phyloP scores from a whole-genome alignment of 305 asterid species.

The Ajuga reptans region DNA sequence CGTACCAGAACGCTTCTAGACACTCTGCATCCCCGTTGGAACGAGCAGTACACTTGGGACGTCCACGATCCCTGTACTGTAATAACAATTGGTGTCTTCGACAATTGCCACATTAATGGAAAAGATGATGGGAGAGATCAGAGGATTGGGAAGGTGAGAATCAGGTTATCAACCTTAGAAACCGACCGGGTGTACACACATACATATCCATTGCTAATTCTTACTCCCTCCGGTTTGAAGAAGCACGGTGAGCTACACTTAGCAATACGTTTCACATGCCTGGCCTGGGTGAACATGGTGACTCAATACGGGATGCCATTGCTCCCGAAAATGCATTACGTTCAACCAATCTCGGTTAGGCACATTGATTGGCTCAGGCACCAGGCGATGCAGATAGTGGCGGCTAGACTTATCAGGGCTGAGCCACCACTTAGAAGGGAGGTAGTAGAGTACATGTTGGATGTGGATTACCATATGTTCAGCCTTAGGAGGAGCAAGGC shows the following conservation, averaged over 20 bases:
- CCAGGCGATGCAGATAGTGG: constrained; percentile 81
- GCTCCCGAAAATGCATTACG: constrained; percentile 88
- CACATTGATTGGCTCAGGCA: constrained; percentile 90
- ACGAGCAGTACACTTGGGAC: constrained; percentile 97
- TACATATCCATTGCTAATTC: constrained; percentile 63
- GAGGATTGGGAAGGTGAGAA: constrained; percentile 81
- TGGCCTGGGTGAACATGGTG: constrained; percentile 82
- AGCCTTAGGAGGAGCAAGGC: constrained; percentile 95
- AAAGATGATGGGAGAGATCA: constrained; percentile 56
- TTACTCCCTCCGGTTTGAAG: constrained; percentile 64
- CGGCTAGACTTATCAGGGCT: constrained; percentile 51
- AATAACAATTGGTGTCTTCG: constrained; percentile 83
- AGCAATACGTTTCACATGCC: constrained; percentile 84
- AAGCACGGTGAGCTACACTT: constrained; percentile 85
- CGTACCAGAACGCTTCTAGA: constrained; percentile 85
- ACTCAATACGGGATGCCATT: constrained; percentile 66
- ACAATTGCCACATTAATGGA: constrained; percentile 72
- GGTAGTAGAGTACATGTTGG: constrained; percentile 82
- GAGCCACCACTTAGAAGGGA: constrained; percentile 91
- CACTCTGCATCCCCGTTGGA: constrained; percentile 74
- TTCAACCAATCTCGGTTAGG: constrained; percentile 67
- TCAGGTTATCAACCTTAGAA: constrained; percentile 78
- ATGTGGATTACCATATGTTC: constrained; percentile 77
- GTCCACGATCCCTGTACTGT: constrained; percentile 84
- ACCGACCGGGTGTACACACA: constrained; percentile 69